Conservation (phyloP, 306 rosid species). For the Mimosa bimucronata region DNA sequence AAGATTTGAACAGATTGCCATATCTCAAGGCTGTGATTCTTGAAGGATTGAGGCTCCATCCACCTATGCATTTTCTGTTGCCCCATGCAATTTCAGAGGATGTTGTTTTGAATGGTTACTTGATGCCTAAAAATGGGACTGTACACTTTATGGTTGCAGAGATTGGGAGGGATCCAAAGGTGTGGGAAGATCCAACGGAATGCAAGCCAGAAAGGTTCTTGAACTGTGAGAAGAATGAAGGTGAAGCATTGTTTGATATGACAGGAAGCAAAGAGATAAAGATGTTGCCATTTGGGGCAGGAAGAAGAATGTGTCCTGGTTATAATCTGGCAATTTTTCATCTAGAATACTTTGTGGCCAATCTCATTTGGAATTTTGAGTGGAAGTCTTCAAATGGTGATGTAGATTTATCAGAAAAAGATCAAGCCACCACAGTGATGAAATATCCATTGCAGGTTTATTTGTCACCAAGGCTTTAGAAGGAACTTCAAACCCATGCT, state of each 20-base stretch:
- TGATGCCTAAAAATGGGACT: neutral
- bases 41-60: neutral
- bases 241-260: neutral
- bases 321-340: neutral
- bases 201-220: neutral
- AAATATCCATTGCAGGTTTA: neutral
- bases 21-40: constrained; percentile 1
- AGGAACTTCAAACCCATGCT: no score
- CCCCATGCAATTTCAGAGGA: neutral
- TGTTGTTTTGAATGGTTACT: neutral
- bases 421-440: neutral
- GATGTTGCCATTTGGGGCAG: constrained; percentile 4
- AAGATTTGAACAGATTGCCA: neutral
- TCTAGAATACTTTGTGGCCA: neutral
- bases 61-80: neutral
- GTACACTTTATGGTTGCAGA: neutral
- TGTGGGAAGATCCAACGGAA: neutral
- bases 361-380: constrained; percentile 1
- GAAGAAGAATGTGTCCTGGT: neutral
- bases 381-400: constrained; percentile 3
- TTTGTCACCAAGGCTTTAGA: neutral
- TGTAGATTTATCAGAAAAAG: constrained; percentile 3
- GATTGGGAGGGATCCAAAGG: neutral
- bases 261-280: neutral
- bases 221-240: neutral